Percentiles rank a stretch among this genome's conserved stretches.
phyloP scores from a whole-genome alignment of 768 basidiomycete species.

The Boletus reticuloceps region DNA sequence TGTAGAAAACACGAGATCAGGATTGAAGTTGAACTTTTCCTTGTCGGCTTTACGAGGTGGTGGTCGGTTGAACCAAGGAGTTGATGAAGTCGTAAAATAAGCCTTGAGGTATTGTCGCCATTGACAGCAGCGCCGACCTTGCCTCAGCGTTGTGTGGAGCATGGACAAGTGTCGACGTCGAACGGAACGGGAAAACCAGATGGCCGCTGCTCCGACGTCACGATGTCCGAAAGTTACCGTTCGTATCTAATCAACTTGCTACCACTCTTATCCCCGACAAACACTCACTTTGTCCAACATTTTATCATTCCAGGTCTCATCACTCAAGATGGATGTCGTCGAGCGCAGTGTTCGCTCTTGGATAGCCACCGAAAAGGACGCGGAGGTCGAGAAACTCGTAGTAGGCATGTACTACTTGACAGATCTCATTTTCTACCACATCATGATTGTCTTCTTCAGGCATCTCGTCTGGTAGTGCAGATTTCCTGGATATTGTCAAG shows the following conservation, averaged over 20 bases:
- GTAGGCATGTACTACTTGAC: constrained; percentile 44
- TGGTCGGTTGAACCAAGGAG: constrained; percentile 10
- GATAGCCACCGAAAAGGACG: constrained; percentile 62
- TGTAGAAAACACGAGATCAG: constrained; percentile 51
- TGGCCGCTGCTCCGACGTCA: constrained; percentile 1
- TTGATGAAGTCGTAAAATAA: constrained; percentile 22
- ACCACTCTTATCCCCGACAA: not conserved
- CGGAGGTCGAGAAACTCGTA: constrained; percentile 57
- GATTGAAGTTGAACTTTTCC: constrained; percentile 82
- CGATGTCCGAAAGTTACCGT: not conserved
- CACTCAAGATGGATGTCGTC: constrained; percentile 38
- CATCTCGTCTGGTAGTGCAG: constrained; percentile 51
- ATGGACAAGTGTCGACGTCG: constrained; percentile 11
- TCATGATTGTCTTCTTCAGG: constrained; percentile 32
- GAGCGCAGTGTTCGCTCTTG: constrained; percentile 66
- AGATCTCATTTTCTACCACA: not conserved
- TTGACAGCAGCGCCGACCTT: constrained; percentile 17
- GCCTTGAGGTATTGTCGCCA: constrained; percentile 23
- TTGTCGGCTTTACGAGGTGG: constrained; percentile 12
- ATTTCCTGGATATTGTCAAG: constrained; percentile 78
- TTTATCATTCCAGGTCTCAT: not conserved
- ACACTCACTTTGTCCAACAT: not conserved
- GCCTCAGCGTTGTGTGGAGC: constrained; percentile 20
- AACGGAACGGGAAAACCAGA: constrained; percentile 7
- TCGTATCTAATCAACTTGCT: constrained; percentile 7